Evolutionary conservation across 306 rosid species (phyloP).

Genomic region (Hippophae rhamnoides): DNA sequence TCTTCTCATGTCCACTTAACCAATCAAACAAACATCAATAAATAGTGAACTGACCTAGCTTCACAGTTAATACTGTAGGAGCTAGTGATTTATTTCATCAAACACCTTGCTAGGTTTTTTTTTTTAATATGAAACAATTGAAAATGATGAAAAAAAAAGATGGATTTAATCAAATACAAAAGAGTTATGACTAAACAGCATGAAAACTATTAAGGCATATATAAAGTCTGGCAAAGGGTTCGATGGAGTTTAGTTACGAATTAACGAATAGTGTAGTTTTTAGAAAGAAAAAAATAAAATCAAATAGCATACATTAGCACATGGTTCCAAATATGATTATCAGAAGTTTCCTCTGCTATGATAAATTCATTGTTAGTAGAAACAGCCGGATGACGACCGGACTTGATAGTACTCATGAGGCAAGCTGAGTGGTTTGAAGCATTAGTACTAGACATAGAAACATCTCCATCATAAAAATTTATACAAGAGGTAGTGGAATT

Average conservation of each 20-base stretch:
- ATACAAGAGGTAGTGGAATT: constrained; percentile 56
- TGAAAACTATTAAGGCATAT: too few species aligned
- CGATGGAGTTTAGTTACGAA: too few species aligned
- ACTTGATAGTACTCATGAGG: constrained; percentile 33
- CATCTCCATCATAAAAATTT: constrained; percentile 38
- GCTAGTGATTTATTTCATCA: background rate
- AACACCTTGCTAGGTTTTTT: background rate
- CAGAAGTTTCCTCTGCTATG: constrained; percentile 43
- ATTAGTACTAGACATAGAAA: constrained; percentile 67
- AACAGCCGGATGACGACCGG: constrained; percentile 43
- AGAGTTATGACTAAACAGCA: too few species aligned
- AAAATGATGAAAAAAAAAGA: too few species aligned
- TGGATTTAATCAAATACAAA: too few species aligned
- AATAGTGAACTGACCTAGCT: background rate
- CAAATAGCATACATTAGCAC: constrained; percentile 51
- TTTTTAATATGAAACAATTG: background rate
- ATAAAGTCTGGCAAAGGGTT: too few species aligned
- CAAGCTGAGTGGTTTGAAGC: constrained; percentile 71
- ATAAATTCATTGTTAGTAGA: constrained; percentile 41
- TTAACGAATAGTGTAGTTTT: background rate
- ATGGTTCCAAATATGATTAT: constrained; percentile 72
- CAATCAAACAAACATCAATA: constrained; percentile 1
- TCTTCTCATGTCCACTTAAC: constrained; percentile 21
- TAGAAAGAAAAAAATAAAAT: constrained; percentile 1
- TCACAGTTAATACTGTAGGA: background rate